Conservation (phyloP, 2,329 filamentous ascomycete genomes). For the Cytospora mali region DNA sequence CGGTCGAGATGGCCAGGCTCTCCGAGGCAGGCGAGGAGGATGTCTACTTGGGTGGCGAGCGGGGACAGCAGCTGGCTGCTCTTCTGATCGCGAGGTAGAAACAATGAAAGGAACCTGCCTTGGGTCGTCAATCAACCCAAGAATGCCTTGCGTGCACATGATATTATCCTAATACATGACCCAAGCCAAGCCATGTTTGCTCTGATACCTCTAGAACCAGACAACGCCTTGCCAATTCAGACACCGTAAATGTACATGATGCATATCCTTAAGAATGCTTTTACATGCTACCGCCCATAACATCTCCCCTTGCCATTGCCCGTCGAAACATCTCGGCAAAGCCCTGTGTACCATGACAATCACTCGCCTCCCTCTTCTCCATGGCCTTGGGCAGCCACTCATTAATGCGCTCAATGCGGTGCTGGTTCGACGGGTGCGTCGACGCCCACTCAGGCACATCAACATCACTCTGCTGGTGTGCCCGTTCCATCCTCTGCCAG, state of each 20-base stretch:
- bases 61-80: constrained; percentile 54
- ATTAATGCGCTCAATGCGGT: constrained; percentile 65
- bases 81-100: constrained; percentile 37
- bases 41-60: constrained; percentile 62
- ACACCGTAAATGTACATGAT: neutral
- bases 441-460: constrained; percentile 71
- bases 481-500: constrained; percentile 67
- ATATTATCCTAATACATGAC: neutral
- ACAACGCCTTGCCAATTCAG: neutral
- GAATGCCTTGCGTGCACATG: neutral
- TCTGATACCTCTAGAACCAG: neutral
- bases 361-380: constrained; percentile 55
- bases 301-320: constrained; percentile 45
- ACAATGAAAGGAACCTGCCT: neutral
- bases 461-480: constrained; percentile 38
- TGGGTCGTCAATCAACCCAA: neutral
- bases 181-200: neutral
- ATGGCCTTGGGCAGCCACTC: constrained; percentile 64
- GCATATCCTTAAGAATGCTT: neutral
- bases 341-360: constrained; percentile 53
- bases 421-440: constrained; percentile 74
- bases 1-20: constrained; percentile 71
- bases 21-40: constrained; percentile 59
- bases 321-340: constrained; percentile 57
- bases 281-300: constrained; percentile 22